phyloP scores from a whole-genome alignment of 306 rosid genomes.

The Canavalia gladiata region DNA sequence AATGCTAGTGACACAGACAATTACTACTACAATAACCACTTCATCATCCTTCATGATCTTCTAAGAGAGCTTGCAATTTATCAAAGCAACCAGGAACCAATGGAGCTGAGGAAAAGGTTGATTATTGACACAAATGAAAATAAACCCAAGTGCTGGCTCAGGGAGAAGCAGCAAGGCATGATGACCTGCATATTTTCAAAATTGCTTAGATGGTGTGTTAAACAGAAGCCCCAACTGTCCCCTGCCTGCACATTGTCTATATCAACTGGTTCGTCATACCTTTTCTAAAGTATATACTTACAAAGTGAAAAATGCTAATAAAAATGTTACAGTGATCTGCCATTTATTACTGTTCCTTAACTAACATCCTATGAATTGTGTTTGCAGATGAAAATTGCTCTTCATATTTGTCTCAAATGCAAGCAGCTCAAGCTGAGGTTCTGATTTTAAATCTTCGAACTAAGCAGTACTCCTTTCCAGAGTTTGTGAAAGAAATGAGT shows the following conservation, averaged over 20 bases:
- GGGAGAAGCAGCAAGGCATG: conserved; percentile 38
- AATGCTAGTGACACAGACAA: conserved; percentile 50
- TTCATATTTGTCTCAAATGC: conserved; percentile 45
- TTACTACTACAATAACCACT: conserved; percentile 61
- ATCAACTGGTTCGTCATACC: conserved; percentile 64
- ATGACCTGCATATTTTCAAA: conserved; percentile 45
- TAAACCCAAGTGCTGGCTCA: conserved; percentile 41
- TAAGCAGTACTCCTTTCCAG: conserved; percentile 46
- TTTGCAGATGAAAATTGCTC: conserved; percentile 61
- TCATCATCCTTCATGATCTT: conserved; percentile 58
- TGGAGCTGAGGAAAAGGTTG: conserved; percentile 55
- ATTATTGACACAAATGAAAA: conserved; percentile 48
- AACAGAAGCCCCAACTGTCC: conserved; percentile 38
- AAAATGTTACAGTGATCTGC: background rate
- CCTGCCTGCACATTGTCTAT: conserved; percentile 59
- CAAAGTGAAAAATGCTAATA: background rate
- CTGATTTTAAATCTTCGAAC: conserved; percentile 58
- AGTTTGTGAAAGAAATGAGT: conserved; percentile 49
- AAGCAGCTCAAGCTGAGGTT: conserved; percentile 53
- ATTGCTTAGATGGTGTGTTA: conserved; percentile 44
- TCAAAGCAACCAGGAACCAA: conserved; percentile 44
- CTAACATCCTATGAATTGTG: background rate
- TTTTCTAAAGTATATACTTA: background rate
- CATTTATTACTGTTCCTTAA: background rate
- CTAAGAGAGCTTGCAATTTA: conserved; percentile 71